These are phyloP conservation scores for Aureobasidium leucospermi DNA, from an alignment of 2,329 filamentous ascomycete species.

Conservation along the genomic window DNA sequence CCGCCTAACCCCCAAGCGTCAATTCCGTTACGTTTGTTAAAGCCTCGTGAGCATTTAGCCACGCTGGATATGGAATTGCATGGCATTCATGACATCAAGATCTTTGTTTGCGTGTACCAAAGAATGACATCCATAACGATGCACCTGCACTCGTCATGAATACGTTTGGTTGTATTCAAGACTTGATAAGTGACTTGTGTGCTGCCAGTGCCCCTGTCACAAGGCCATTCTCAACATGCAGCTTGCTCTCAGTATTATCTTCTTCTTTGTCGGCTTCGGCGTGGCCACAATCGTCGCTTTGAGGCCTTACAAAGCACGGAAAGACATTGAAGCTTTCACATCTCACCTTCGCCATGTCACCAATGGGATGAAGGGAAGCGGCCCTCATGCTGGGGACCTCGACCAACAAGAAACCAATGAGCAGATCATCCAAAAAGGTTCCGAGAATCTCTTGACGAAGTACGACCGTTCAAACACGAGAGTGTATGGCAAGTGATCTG, in stretches of 20 bases:
- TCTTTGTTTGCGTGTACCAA: not conserved
- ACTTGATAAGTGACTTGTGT: not conserved
- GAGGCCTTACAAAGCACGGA: constrained; percentile 15
- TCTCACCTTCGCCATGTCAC: constrained; percentile 10
- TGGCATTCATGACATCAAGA: constrained; percentile 8
- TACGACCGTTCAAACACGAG: not conserved
- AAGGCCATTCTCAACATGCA: constrained; percentile 14
- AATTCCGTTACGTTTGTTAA: constrained; percentile 5
- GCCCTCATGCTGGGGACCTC: not conserved
- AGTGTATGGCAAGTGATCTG: not conserved
- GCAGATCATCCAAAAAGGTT: not conserved
- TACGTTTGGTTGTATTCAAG: not conserved
- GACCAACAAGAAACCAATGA: not conserved
- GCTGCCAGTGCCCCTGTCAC: not conserved
- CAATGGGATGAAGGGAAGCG: not conserved
- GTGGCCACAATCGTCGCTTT: constrained; percentile 16
- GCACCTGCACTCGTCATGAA: not conserved
- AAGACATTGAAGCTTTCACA: constrained; percentile 5
- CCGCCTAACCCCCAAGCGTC: not conserved
- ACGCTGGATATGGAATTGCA: not conserved
- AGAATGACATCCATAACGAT: not conserved
- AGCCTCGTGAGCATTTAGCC: not conserved
- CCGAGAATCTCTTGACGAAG: constrained; percentile 6
- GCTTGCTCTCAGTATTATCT: constrained; percentile 17
- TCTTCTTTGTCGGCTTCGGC: constrained; percentile 18